Conservation (phyloP, 805 yeast genomes). For the Zygotorulaspora chibaensis region DNA sequence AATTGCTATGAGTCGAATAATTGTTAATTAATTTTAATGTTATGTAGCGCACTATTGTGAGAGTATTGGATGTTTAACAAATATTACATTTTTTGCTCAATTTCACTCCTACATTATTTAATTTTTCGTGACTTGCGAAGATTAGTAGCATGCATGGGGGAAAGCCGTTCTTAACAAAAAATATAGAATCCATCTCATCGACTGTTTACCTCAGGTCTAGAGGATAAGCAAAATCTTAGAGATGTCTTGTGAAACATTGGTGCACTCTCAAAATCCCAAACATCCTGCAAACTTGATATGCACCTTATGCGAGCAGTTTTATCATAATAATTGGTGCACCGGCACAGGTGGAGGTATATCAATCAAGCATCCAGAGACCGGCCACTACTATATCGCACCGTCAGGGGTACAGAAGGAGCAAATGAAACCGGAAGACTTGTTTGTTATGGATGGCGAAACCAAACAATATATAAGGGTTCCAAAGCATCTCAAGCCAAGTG, state of each 20-base stretch:
- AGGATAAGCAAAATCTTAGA: background rate
- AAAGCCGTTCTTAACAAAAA: too few species aligned
- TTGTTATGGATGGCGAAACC: conserved; percentile 56
- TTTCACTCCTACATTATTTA: too few species aligned
- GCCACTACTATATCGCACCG: conserved; percentile 74
- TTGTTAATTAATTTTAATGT: too few species aligned
- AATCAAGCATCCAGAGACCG: conserved; percentile 44
- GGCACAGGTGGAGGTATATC: conserved; percentile 97
- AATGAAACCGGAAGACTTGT: conserved; percentile 75
- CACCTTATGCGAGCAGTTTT: conserved; percentile 71
- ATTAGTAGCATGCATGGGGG: too few species aligned
- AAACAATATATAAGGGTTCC: conserved; percentile 59
- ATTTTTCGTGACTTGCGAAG: too few species aligned
- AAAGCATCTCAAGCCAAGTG: conserved; percentile 71
- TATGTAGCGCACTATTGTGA: too few species aligned
- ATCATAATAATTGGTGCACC: conserved; percentile 82
- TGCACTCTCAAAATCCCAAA: conserved; percentile 43
- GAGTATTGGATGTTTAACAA: too few species aligned
- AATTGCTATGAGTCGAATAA: too few species aligned
- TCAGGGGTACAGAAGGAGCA: conserved; percentile 96
- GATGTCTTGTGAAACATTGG: conserved; percentile 23
- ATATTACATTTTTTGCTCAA: too few species aligned
- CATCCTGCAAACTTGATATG: conserved; percentile 87
- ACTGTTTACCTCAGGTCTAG: background rate
- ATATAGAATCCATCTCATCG: too few species aligned